phyloP scores from a whole-genome alignment of 345 rosid species.

The Arabis alpina region DNA sequence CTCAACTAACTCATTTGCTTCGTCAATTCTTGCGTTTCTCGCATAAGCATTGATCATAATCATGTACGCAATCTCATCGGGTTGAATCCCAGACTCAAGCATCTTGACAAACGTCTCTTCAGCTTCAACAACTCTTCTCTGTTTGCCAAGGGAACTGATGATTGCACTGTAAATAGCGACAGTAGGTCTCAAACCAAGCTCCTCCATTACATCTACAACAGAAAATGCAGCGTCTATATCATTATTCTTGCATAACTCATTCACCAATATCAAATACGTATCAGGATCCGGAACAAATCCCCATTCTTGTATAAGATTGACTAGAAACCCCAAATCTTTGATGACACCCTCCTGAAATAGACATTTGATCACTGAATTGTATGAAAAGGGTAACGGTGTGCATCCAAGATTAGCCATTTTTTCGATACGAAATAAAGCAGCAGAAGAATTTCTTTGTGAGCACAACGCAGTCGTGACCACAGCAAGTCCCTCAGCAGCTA shows the following conservation, averaged over 20 bases:
- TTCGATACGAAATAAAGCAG: constrained; percentile 47
- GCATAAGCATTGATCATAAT: constrained; percentile 75
- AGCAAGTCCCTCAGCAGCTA: constrained; percentile 55
- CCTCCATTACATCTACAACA: constrained; percentile 55
- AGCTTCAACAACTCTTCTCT: constrained; percentile 55
- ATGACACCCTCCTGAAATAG: constrained; percentile 49
- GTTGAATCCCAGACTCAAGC: constrained; percentile 64
- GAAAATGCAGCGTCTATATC: constrained; percentile 50
- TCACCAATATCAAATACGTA: constrained; percentile 60
- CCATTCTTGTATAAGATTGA: constrained; percentile 51
- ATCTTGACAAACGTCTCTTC: constrained; percentile 62
- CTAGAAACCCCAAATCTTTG: constrained; percentile 46
- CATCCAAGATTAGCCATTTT: constrained; percentile 55
- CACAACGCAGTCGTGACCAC: constrained; percentile 64
- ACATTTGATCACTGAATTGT: constrained; percentile 62
- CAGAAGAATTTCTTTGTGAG: constrained; percentile 44
- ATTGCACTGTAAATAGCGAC: constrained; percentile 67
- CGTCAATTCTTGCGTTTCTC: constrained; percentile 47
- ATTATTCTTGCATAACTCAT: constrained; percentile 54
- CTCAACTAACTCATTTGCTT: constrained; percentile 63
- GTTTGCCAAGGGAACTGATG: constrained; percentile 53
- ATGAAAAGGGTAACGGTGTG: constrained; percentile 54
- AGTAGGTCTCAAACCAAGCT: constrained; percentile 58
- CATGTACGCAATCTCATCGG: constrained; percentile 66
- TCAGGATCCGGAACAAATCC: constrained; percentile 54